These are phyloP conservation scores for Allium fistulosum DNA, from an alignment of 106 monocot species.

Conservation along the genomic window DNA sequence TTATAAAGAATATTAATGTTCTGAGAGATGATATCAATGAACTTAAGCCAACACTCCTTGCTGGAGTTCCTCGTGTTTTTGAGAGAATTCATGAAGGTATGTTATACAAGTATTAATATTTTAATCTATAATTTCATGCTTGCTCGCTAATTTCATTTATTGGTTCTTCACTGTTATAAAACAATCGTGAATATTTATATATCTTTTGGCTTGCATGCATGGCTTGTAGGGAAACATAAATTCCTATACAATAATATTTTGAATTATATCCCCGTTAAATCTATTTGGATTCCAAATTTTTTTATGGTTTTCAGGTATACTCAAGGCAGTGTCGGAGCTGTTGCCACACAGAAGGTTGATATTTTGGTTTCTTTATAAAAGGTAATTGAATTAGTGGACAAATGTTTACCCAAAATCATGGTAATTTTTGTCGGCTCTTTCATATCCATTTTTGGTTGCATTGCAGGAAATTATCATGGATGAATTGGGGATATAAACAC, in stretches of 20 bases:
- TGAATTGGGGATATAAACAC: conserved; percentile 60
- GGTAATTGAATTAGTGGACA: conserved; percentile 28
- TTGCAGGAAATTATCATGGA: conserved; percentile 74
- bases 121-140: background rate
- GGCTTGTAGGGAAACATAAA: too few relatives aligned
- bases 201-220: too few relatives aligned
- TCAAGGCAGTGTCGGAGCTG: conserved; percentile 70
- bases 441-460: background rate
- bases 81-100: conserved; percentile 86
- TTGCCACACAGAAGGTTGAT: conserved; percentile 78
- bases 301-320: conserved; percentile 36
- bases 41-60: conserved; percentile 79
- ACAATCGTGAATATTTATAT: too few relatives aligned
- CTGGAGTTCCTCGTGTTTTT: conserved; percentile 92
- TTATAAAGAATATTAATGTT: conserved; percentile 58
- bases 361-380: conserved; percentile 65
- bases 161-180: background rate
- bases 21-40: conserved; percentile 88
- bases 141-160: background rate
- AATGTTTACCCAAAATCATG: background rate
- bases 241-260: too few relatives aligned
- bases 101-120: background rate
- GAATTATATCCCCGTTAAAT: too few relatives aligned
- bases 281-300: background rate
- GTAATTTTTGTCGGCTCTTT: background rate